Base-by-base conservation (phyloP, 2,329 filamentous ascomycete genomes). In the Xylaria sp. region DNA sequence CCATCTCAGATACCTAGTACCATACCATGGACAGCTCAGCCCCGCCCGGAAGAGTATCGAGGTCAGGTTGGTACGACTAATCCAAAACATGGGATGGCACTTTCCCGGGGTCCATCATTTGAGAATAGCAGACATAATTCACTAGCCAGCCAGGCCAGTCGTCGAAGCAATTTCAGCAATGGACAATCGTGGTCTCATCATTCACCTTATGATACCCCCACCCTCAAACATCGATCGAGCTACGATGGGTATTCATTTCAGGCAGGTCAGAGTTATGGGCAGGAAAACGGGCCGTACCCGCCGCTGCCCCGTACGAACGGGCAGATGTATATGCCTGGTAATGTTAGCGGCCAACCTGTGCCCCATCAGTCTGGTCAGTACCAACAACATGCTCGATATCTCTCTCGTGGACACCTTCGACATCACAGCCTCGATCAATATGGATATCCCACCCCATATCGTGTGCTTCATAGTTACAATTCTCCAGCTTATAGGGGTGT, bases 381-480 rank as follows among this genome's bases (percentile, higher is more conserved):
- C 34, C 73, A 74, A 28, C 76, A 74, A 6, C 75, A 77, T n/a
- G 79, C 80, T 44, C 78, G 79, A 0, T 75, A 80, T 13, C 75
- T 77, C 1, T 77, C 80, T 50, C 80, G 80, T 3, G 73, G 74
- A n/a, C 83, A 84, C 63, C 63, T 75, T 60, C 79, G 82, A 23
- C 81, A 82, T 70, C 78, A 79, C 48, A 84, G 82, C 70, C 74
- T 78, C 50, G 80, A 79, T 44, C 76, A 77, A 20, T 66, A 76
- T 56, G 75, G 70, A 28, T 75, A 70, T 6, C 73, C 78, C 37
- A 76, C 78, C 13, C 85, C 84, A 9, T 88, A 85, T 69, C 84
- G 86, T 1, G 81, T 88, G 12, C 78, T 88, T 9, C 87, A 89
- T 77, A 88, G 86, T 77, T 88, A 89, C 73, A 87, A 88, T 74